Percentiles rank a stretch among this genome's conserved stretches.
These are phyloP conservation scores for Dothideomycetes sp. DNA, from an alignment of 2,329 filamentous ascomycete species.

Conservation along the genomic window DNA sequence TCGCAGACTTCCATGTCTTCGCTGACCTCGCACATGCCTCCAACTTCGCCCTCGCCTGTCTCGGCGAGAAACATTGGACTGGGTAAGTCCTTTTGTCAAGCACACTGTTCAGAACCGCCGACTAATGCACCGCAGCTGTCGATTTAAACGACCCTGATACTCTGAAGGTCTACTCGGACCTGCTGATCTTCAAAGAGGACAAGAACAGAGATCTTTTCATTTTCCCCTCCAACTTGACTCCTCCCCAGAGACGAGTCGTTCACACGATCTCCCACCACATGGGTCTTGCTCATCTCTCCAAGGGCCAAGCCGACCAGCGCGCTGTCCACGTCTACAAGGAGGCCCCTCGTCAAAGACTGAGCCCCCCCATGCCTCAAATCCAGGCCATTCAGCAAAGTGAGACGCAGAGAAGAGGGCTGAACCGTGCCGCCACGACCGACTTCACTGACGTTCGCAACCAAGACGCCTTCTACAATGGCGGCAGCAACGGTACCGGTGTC, in stretches of 20 bases:
- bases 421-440: constrained; percentile 93
- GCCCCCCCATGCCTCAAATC: constrained; percentile 54
- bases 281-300: constrained; percentile 82
- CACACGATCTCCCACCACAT: constrained; percentile 94
- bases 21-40: constrained; percentile 53
- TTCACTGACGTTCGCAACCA: constrained; percentile 76
- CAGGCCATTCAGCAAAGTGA: constrained; percentile 59
- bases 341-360: constrained; percentile 47
- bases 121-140: constrained; percentile 54
- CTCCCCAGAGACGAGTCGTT: constrained; percentile 77
- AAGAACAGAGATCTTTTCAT: constrained; percentile 67
- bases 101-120: too few relatives aligned
- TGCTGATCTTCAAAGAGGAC: constrained; percentile 81
- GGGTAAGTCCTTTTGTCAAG: constrained; percentile 27
- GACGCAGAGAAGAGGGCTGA: constrained; percentile 72
- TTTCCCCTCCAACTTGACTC: constrained; percentile 71
- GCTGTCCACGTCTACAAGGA: constrained; percentile 84
- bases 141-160: constrained; percentile 88
- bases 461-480: constrained; percentile 63
- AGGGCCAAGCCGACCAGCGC: constrained; percentile 75
- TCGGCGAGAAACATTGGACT: constrained; percentile 44
- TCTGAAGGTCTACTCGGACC: constrained; percentile 80
- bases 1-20: constrained; percentile 82
- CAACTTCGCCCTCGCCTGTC: constrained; percentile 59
- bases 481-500: constrained; percentile 54